Base-by-base conservation (phyloP, 225 moss, liverwort and hornwort species). In the Marchantia polymorpha region DNA sequence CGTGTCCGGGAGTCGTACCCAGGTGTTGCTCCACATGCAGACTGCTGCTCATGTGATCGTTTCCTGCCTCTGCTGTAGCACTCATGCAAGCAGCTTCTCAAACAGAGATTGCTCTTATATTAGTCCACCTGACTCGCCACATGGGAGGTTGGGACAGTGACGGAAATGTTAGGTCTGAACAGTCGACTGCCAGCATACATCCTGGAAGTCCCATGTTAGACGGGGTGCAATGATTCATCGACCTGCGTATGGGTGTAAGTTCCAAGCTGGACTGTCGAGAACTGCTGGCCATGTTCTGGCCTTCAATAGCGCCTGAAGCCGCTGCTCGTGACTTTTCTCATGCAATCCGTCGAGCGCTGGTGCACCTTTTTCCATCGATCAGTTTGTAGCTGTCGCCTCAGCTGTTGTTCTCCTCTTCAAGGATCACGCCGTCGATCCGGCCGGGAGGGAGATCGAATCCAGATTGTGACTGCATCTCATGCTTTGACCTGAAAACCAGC, bases 41-140 rank as follows among this genome's bases (percentile, higher is more conserved):
- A 67, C 67, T 29, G 39, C 67, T 67, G 39, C 67, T 67, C 67
- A 67, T 67, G 67, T 29, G 67, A n/a, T 67, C 5, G 30, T 39
- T 67, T 27, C 39, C 67, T 6, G 29, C 10, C 1, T 17, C n/a
- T 64, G 64, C n/a, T n/a, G n/a, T n/a, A n/a, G n/a, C 7, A 64
- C 25, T 11, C 27, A 64, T 64, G 25, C n/a, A 23, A 6, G 56
- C 8, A 58, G 25, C 4, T 27, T 27, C 27, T 64, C 64, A 64
- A 26, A 64, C n/a, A 23, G 23, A 64, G 64, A 64, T 64, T 64
- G 25, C n/a, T 22, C 64, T 23, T 14, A 13, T 23, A 23, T 27
- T 25, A 64, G 12, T 64, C 64, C 3, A 23, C 27, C 4, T 73
- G 52, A 53, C 52, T 23, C 12, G 72, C 52, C 52, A 73, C 72